Evolutionary conservation across 805 yeast genomes (phyloP).

Genomic region (Starmerella powellii): DNA sequence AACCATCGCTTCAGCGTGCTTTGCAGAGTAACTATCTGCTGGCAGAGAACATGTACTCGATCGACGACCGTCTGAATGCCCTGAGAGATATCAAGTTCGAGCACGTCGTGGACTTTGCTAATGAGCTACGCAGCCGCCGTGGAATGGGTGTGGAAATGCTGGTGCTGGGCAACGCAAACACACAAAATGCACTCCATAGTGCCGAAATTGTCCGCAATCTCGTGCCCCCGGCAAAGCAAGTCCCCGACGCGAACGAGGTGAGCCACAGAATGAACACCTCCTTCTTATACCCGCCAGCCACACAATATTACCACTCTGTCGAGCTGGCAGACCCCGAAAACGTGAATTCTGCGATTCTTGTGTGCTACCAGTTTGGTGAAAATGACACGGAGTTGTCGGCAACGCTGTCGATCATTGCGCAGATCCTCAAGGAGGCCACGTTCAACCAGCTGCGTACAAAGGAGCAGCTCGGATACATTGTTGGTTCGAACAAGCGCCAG

Average conservation of each 20-base stretch:
- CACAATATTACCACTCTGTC: conserved; percentile 19
- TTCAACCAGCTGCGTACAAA: conserved; percentile 82
- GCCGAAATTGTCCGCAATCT: neutral
- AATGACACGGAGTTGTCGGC: conserved; percentile 36
- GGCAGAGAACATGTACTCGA: conserved; percentile 60
- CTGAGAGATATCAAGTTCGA: conserved; percentile 34
- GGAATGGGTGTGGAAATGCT: conserved; percentile 61
- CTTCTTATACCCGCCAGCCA: conserved; percentile 26
- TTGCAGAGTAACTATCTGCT: conserved; percentile 48
- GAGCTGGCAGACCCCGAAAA: conserved; percentile 51
- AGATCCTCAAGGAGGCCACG: conserved; percentile 72
- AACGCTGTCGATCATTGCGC: conserved; percentile 53
- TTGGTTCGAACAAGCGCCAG: conserved; percentile 59
- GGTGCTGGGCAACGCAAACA: conserved; percentile 72
- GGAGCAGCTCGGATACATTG: conserved; percentile 92
- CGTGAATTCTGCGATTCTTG: conserved; percentile 73
- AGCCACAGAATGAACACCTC: conserved; percentile 23
- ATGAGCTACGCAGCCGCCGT: conserved; percentile 31
- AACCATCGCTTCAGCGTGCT: conserved; percentile 70
- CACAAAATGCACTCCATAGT: conserved; percentile 24
- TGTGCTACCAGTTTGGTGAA: conserved; percentile 56
- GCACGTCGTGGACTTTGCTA: conserved; percentile 10
- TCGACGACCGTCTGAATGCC: conserved; percentile 50
- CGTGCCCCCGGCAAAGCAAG: neutral
- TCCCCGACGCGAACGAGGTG: neutral